phyloP scores from a whole-genome alignment of 306 rosid species.

The Malus sylvestris region DNA sequence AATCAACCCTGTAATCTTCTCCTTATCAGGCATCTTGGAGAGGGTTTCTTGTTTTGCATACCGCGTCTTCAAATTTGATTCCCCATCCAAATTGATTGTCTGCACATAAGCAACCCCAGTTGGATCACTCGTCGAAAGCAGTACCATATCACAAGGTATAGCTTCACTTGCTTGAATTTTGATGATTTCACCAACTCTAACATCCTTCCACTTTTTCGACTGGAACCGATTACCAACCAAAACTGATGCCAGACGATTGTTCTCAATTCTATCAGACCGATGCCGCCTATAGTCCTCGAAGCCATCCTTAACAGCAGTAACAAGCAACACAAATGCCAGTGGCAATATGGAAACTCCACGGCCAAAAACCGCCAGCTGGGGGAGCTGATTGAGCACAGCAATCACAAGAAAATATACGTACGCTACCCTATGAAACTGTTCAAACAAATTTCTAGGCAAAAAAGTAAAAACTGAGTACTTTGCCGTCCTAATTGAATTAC shows the following conservation, averaged over 20 bases:
- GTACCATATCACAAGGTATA: slow-evolving; percentile 87
- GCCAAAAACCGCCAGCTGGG: slow-evolving; percentile 92
- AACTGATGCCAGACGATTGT: slow-evolving; percentile 67
- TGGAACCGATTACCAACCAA: slow-evolving; percentile 49
- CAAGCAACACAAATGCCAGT: slow-evolving; percentile 70
- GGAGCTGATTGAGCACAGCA: slow-evolving; percentile 88
- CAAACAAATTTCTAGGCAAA: slow-evolving; percentile 81
- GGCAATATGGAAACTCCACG: slow-evolving; percentile 75
- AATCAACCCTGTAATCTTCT: slow-evolving; percentile 47
- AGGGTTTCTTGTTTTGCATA: slow-evolving; percentile 93
- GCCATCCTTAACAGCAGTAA: slow-evolving; percentile 87
- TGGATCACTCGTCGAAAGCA: slow-evolving; percentile 86
- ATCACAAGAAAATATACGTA: slow-evolving; percentile 77
- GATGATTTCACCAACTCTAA: slow-evolving; percentile 76
- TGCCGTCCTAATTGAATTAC: slow-evolving; percentile 58
- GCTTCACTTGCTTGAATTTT: slow-evolving; percentile 53
- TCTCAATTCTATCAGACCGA: slow-evolving; percentile 73
- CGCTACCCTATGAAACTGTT: slow-evolving; percentile 96
- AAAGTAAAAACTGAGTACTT: slow-evolving; percentile 73
- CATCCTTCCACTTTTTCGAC: slow-evolving; percentile 60
- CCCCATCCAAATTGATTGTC: slow-evolving; percentile 87
- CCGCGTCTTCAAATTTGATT: slow-evolving; percentile 90
- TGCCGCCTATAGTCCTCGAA: slow-evolving; percentile 91
- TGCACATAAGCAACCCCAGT: slow-evolving; percentile 96
- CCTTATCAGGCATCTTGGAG: slow-evolving; percentile 51